These are phyloP conservation scores for Coix lacrymajobi DNA, from an alignment of 176 grass and related monocot species.

Conservation along the genomic window DNA sequence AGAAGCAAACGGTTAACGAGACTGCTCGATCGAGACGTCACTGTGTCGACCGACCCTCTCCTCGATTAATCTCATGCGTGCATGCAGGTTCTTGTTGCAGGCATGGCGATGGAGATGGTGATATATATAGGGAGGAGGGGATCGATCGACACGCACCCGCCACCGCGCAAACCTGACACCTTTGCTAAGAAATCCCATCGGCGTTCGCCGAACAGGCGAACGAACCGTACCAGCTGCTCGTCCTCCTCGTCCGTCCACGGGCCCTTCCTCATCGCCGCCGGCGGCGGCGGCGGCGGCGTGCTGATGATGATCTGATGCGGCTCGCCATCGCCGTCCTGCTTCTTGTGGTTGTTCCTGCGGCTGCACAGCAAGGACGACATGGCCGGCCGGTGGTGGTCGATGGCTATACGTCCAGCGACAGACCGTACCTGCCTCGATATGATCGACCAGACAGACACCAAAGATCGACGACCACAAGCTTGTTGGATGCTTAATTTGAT, in stretches of 20 bases:
- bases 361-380: constrained; percentile 7
- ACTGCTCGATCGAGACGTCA: neutral
- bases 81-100: too few relatives aligned
- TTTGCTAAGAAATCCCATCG: constrained; percentile 99
- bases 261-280: constrained; percentile 45
- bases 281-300: neutral
- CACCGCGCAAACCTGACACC: constrained; percentile 99
- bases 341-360: neutral
- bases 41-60: neutral
- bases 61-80: neutral
- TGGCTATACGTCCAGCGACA: neutral
- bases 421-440: neutral
- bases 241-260: constrained; percentile 96
- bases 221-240: constrained; percentile 98
- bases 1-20: constrained; percentile 14
- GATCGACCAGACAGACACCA: too few relatives aligned
- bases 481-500: too few relatives aligned
- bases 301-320: neutral
- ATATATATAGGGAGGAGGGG: too few relatives aligned
- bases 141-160: constrained; percentile 45
- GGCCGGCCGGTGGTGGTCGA: neutral
- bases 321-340: neutral
- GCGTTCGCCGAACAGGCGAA: constrained; percentile 95
- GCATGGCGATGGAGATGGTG: too few relatives aligned
- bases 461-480: too few relatives aligned